Conservation (phyloP, 345 rosid genomes). For the thale cress (Arabidopsis thaliana) region TAIR10.1 NC_003070.9:22354501-22355000, state of each 20-base stretch:
- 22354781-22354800: too few relatives aligned
- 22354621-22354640: too few relatives aligned
- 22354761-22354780: too few relatives aligned
- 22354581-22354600: not conserved
- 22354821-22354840: not conserved
- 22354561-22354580: too few relatives aligned
- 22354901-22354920: slow-evolving; percentile 2
- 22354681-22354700: too few relatives aligned
- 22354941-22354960: not conserved
- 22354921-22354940: not conserved
- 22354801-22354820: too few relatives aligned
- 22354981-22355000: not conserved
- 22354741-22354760: too few relatives aligned
- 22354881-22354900: slow-evolving; percentile 39
- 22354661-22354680: too few relatives aligned
- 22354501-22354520: not conserved
- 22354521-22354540: not conserved
- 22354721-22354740: too few relatives aligned
- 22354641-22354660: too few relatives aligned
- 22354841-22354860: slow-evolving; percentile 12
- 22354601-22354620: not conserved
- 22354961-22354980: not conserved
- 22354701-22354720: too few relatives aligned
- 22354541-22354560: not conserved
- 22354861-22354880: slow-evolving; percentile 18